Conservation (phyloP, 2,329 filamentous ascomycete species). For the Akanthomyces uredinophilus region DNA sequence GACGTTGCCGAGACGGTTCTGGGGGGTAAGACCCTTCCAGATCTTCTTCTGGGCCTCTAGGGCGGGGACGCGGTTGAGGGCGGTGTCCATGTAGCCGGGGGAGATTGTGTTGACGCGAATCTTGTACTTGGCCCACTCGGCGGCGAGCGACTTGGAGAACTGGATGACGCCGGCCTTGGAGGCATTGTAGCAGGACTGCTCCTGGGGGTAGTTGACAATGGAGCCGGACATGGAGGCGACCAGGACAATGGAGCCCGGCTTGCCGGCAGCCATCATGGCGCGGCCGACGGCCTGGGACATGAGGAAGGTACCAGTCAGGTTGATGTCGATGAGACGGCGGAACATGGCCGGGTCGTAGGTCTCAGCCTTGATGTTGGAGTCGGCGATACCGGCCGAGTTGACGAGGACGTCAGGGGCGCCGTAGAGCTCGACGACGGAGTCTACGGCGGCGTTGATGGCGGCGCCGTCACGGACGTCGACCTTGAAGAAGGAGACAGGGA, state of each 20-base stretch:
- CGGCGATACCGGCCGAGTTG: conserved; percentile 75
- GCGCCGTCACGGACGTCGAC: conserved; percentile 70
- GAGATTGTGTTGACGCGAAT: conserved; percentile 83
- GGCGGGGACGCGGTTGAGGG: conserved; percentile 70
- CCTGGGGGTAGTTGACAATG: conserved; percentile 82
- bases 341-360: conserved; percentile 72
- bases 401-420: conserved; percentile 70
- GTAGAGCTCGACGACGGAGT: conserved; percentile 59
- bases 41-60: conserved; percentile 79
- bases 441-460: conserved; percentile 65
- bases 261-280: conserved; percentile 66
- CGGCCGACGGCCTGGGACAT: conserved; percentile 68
- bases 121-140: conserved; percentile 76
- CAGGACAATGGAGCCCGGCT: conserved; percentile 68
- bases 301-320: conserved; percentile 73
- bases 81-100: conserved; percentile 83
- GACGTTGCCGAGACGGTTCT: conserved; percentile 65
- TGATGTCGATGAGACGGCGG: conserved; percentile 75
- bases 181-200: conserved; percentile 78
- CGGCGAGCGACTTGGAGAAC: conserved; percentile 73
- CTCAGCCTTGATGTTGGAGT: conserved; percentile 80
- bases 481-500: conserved; percentile 72
- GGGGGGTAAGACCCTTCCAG: conserved; percentile 69
- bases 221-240: conserved; percentile 77
- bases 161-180: conserved; percentile 77